phyloP scores from a whole-genome alignment of 306 rosid genomes.

The Ammopiptanthus mongolicus region DNA sequence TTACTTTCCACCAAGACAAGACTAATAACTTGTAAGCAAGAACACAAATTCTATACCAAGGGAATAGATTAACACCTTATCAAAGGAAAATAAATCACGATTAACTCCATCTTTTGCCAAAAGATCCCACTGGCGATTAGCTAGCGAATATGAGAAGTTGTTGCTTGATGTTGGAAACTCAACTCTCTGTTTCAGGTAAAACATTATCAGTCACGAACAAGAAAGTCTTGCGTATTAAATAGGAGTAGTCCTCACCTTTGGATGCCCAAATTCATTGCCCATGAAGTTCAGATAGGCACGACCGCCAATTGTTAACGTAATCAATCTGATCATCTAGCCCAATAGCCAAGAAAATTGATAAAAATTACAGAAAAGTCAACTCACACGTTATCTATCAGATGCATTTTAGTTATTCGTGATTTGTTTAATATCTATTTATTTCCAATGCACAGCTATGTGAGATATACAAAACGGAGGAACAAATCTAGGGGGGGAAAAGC shows the following conservation, averaged over 20 bases:
- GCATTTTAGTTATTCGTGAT: background rate
- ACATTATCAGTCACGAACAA: slow-evolving; percentile 24
- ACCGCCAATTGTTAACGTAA: slow-evolving; percentile 72
- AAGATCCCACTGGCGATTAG: slow-evolving; percentile 87
- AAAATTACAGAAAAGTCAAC: slow-evolving; percentile 5
- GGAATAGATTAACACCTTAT: slow-evolving; percentile 50
- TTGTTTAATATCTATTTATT: background rate
- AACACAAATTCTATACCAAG: background rate
- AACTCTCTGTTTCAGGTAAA: slow-evolving; percentile 58
- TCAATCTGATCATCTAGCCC: slow-evolving; percentile 78
- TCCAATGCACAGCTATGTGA: background rate
- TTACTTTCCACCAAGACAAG: background rate
- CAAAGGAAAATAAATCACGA: slow-evolving; percentile 57
- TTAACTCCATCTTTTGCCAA: slow-evolving; percentile 52
- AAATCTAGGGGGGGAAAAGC: background rate
- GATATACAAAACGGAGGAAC: background rate
- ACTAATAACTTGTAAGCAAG: slow-evolving; percentile 6
- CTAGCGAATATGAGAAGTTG: slow-evolving; percentile 71
- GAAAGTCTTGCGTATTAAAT: background rate
- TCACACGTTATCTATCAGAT: background rate
- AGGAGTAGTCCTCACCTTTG: slow-evolving; percentile 52
- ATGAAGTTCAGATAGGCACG: slow-evolving; percentile 89
- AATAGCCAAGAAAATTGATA: slow-evolving; percentile 15
- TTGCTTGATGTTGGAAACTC: slow-evolving; percentile 87
- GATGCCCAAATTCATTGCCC: slow-evolving; percentile 99